Evolutionary conservation across 1,284 basidiomycete species (phyloP), one percentile per base, ranked within the genome.

Genomic region (Ceratobasidium theobromae): DNA sequence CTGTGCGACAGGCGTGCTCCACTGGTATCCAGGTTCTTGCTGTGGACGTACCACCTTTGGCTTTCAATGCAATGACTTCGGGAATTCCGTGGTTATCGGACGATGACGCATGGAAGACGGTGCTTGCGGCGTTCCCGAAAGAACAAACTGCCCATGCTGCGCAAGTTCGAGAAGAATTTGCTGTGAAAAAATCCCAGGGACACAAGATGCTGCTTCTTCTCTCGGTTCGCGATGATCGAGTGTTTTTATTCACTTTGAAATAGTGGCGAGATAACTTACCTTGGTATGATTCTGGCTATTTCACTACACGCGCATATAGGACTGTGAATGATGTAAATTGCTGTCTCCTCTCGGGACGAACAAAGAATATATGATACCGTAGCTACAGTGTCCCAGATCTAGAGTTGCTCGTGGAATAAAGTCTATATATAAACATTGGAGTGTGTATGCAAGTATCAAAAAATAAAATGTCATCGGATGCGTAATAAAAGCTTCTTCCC

Each of bases 71-170:
- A 1, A 80, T 92, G 78, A 79, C 81, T 25, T 62, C 69, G 2
- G 83, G 76, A 30, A 73, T 83, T 1, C 73, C 75, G 21, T 92
- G 89, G 89, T 75, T 91, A 27, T 81, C 81, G 1, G 87, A 89
- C 68, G 89, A 92, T 66, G 88, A 91, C 18, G 77, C 79, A 0
- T 90, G 89, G 87, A 86, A 85, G 74, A 69, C 77, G 3, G 79
- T 91, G 43, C 72, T 80, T 3, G 76, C 79, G 0, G 75, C 76
- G 14, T 86, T 89, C 72, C 82, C 85, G 0, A 77, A 80, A 23
- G 78, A 81, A 5, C 79, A 80, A 1, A 88, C 89, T 72, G 84
- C 85, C 0, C 74, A 81, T 45, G 69, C 66, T 16, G 30, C 35
- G 9, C 85, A 88, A 69, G 76, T 91, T 11, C 80, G 87, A 18